Evolutionary conservation across 1,139 yeast species (phyloP).

Genomic region (Nakaseomyces bracarensis): DNA sequence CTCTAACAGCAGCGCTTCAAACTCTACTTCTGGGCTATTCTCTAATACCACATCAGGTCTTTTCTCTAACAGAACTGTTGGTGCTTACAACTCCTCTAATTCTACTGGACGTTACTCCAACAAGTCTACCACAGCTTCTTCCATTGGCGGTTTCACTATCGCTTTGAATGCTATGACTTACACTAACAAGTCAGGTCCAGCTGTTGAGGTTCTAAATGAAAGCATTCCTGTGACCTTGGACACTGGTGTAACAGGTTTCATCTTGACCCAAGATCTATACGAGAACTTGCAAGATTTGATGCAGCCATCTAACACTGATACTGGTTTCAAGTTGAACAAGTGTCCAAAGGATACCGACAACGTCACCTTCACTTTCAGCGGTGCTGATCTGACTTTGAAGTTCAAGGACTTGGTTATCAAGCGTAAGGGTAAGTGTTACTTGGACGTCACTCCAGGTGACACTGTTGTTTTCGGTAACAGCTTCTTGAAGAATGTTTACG

Average conservation of each 20-base stretch:
- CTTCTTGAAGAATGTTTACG: constrained; percentile 62
- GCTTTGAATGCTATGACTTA: constrained; percentile 21
- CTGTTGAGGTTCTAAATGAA: neutral
- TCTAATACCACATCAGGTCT: neutral
- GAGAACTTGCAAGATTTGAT: constrained; percentile 35
- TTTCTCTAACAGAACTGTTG: neutral
- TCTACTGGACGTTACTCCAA: neutral
- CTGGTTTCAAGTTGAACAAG: constrained; percentile 19
- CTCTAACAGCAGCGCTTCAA: neutral
- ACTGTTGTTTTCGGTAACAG: constrained; percentile 57
- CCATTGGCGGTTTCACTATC: constrained; percentile 34
- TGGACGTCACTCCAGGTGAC: constrained; percentile 31
- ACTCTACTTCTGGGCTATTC: neutral
- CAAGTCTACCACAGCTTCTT: constrained; percentile 17
- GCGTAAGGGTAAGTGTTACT: constrained; percentile 28
- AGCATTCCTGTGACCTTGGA: constrained; percentile 34
- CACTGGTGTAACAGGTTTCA: constrained; percentile 58
- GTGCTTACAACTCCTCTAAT: neutral
- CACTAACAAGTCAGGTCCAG: constrained; percentile 1
- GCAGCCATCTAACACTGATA: constrained; percentile 32
- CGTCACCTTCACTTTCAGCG: constrained; percentile 44
- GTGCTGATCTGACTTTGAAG: constrained; percentile 41
- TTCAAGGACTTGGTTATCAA: constrained; percentile 34
- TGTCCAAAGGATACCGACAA: constrained; percentile 28
- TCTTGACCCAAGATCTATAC: constrained; percentile 38